Base-by-base conservation (phyloP, 192 early-diverging fungal genomes). In the Gryganskiella cystojenkinii region DNA sequence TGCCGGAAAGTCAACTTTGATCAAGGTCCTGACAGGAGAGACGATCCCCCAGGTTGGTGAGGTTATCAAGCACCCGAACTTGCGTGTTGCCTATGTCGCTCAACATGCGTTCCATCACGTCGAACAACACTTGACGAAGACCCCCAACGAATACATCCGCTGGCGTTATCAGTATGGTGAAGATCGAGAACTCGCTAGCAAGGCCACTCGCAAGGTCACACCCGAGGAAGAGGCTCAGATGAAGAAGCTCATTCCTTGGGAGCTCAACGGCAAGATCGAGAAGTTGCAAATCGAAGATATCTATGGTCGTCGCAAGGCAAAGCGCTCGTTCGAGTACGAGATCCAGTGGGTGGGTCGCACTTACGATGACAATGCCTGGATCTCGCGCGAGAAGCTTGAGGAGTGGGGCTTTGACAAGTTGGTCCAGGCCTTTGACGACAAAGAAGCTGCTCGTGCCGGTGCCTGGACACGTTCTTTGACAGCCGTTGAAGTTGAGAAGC, bases 101-200 rank as follows among this genome's bases (percentile, higher is more conserved):
- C 92, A 95, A 79, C 93, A 95, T 80, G 90, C 92, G 34, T 93
- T 94, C 91, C 92, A 93, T 73, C 92, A 94, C 75, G 84, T 94
- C 61, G 91, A 94, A 65, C 88, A 90, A 69, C 93, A 94, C 63
- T 73, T 92, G 79, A 91, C 91, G 45, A 78, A 78, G 61, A 78
- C 74, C 6, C 74, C 74, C 42, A 78, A 78, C 56, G 74, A 78
- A 47, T 67, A 94, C 76, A 90, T 94, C 49, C 90, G 90, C 72
- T 94, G 93, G 93, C 90, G 93, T 66, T 93, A 92, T 78, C 82
- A 83, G 64, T 84, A 73, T 31, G 92, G 92, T 72, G 88, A 92
- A 66, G 93, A 94, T 75, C 83, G 88, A 66, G 93, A 94, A 74
- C 84, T 90, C 43, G 84, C 91, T 49, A 89, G 88, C 59, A 93